Base-by-base conservation (phyloP, 192 early-diverging fungal genomes). In the Kickxella alabastrina region DNA sequence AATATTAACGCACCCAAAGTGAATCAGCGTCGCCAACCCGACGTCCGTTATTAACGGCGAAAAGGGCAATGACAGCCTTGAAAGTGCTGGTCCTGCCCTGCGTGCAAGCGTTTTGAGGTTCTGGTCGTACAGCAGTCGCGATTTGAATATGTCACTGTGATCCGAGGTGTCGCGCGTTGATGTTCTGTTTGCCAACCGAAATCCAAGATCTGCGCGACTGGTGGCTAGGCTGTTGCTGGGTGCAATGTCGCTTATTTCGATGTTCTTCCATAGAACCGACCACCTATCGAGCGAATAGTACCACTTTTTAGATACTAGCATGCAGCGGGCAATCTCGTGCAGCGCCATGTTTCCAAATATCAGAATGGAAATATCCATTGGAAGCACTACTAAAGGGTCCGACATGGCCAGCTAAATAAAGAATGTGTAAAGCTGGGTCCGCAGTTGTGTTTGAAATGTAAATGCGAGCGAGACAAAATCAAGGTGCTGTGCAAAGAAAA, bases 221-320 rank as follows among this genome's bases (percentile, higher is more conserved):
- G n/a, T n/a, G n/a, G 9, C 15, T 45, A 4, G 13, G 9, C 27
- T 45, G 25, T 27, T 28, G 23, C 43, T 28, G 7, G 26, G 17
- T 7, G 15, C 12, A 36, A 15, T 49, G 47, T 53, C n/a, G 22
- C 37, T 28, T 27, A 48, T 59, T 29, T 71, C 68, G 31, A 71
- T 41, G 26, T 22, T 52, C 27, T 35, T 47, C 68, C 68, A 71
- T 29, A 71, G 43, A 28, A 65, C 52, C 12, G 56, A 25, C 47
- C 57, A 59, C 1, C 34, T 24, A 15, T 48, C 53, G 10, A 71
- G 45, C 13, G 53, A 59, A 25, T 52, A 52, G 28, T 46, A 59
- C 68, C 68, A 71, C n/a, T 4, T 43, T 27, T 52, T 71, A 1
- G 60, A 71, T 6, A 71, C 68, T 13, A 45, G 41, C 68, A 60